These are phyloP conservation scores for Ramaria rubella DNA, from an alignment of 768 basidiomycete species.

Conservation along the genomic window DNA sequence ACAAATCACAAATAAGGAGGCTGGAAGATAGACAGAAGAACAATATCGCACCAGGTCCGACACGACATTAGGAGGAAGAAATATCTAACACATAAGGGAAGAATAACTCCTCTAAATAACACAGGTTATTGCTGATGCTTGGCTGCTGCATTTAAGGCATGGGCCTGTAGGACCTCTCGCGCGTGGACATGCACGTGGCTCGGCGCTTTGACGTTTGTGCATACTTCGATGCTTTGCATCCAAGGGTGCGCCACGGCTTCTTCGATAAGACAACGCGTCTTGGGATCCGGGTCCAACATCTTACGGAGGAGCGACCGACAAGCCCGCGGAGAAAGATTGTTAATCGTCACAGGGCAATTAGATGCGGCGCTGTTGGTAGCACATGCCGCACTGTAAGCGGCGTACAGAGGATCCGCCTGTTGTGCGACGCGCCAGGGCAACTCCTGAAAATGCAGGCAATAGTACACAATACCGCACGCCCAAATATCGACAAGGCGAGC, in stretches of 20 bases:
- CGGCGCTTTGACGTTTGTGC: conserved; percentile 56
- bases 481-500: conserved; percentile 96
- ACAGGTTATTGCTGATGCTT: not conserved
- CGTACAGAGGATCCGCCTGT: conserved; percentile 69
- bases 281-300: conserved; percentile 96
- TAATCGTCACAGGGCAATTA: conserved; percentile 59
- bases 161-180: conserved; percentile 12
- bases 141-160: conserved; percentile 2
- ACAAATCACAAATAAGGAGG: not conserved
- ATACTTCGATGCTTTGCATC: conserved; percentile 78
- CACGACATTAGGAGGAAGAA: not conserved
- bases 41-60: not conserved
- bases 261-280: conserved; percentile 67
- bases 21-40: not conserved
- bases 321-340: conserved; percentile 80
- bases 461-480: conserved; percentile 96
- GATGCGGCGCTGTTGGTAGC: conserved; percentile 33
- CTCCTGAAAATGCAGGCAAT: conserved; percentile 97
- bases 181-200: conserved; percentile 59
- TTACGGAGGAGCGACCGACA: conserved; percentile 77
- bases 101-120: not conserved
- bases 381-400: conserved; percentile 55
- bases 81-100: not conserved
- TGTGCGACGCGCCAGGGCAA: conserved; percentile 97
- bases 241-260: conserved; percentile 73